A percentile compares a stretch with the other conserved stretches of the same genome.
These are phyloP conservation scores for Pyracantha coccinea DNA, from an alignment of 331 rosid species.

Conservation along the genomic window DNA sequence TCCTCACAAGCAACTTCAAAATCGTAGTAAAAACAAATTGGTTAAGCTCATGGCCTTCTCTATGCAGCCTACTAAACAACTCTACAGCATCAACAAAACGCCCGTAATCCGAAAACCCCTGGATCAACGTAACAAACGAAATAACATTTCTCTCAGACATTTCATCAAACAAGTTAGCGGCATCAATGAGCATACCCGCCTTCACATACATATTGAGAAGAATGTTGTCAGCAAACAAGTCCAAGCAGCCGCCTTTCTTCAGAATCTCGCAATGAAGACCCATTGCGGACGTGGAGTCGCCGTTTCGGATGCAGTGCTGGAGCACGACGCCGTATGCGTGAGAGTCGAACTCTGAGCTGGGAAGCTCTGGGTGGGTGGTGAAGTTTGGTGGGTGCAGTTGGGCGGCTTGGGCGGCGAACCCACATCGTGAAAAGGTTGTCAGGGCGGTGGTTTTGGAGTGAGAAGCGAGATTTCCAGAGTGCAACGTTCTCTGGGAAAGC, in stretches of 20 bases:
- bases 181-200: conserved; percentile 11
- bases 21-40: conserved; percentile 33
- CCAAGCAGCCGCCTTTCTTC: conserved; percentile 35
- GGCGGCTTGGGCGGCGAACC: conserved; percentile 6
- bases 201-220: conserved; percentile 30
- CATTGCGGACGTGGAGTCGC: conserved; percentile 13
- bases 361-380: background rate
- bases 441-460: conserved; percentile 1
- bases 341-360: conserved; percentile 27
- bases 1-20: conserved; percentile 35
- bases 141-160: conserved; percentile 29
- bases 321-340: conserved; percentile 23
- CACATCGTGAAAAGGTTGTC: conserved; percentile 1
- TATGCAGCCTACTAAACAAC: conserved; percentile 31
- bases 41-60: conserved; percentile 41
- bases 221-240: conserved; percentile 36
- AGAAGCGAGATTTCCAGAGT: background rate
- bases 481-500: background rate
- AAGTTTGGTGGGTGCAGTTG: conserved; percentile 4
- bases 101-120: conserved; percentile 19
- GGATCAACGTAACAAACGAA: conserved; percentile 43
- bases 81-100: conserved; percentile 20
- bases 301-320: conserved; percentile 25
- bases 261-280: conserved; percentile 28
- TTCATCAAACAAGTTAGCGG: conserved; percentile 36